phyloP scores from a whole-genome alignment of 139 green algal species.

The Coelastrella sp. region DNA sequence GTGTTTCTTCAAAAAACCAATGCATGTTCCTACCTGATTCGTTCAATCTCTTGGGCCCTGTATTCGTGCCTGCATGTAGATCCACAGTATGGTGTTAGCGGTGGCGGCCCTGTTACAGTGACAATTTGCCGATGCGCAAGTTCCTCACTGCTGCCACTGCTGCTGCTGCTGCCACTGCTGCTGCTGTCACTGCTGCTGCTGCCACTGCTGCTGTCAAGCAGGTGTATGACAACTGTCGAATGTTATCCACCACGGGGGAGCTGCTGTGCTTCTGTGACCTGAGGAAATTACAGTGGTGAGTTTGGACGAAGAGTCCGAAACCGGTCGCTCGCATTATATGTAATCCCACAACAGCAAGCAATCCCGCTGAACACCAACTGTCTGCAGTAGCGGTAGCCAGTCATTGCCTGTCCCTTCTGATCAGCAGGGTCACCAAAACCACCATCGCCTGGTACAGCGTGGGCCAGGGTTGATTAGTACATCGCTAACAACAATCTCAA shows the following conservation, averaged over 20 bases:
- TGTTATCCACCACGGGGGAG: constrained; percentile 76
- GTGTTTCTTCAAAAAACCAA: neutral
- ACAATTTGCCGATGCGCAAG: neutral
- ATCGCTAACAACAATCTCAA: too few relatives aligned
- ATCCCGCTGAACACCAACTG: too few relatives aligned
- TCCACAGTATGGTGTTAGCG: neutral
- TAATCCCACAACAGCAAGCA: too few relatives aligned
- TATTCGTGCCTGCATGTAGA: too few relatives aligned
- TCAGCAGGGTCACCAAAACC: too few relatives aligned
- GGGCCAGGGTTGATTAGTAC: too few relatives aligned
- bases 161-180: constrained; percentile 5
- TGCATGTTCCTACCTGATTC: too few relatives aligned
- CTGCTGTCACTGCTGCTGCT: neutral
- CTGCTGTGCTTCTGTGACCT: constrained; percentile 81
- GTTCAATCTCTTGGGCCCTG: too few relatives aligned
- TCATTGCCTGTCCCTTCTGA: too few relatives aligned
- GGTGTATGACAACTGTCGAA: constrained; percentile 89
- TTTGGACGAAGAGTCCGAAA: neutral
- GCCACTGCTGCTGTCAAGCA: neutral
- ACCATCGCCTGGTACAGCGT: too few relatives aligned
- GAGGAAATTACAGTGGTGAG: constrained; percentile 58
- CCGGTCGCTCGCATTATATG: too few relatives aligned
- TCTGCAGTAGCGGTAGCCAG: too few relatives aligned
- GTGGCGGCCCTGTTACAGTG: neutral
- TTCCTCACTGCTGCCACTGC: neutral